A percentile compares a stretch with the other conserved stretches of the same genome.
Conservation (phyloP, 306 rosid species). For the Phaseolus lunatus region DNA sequence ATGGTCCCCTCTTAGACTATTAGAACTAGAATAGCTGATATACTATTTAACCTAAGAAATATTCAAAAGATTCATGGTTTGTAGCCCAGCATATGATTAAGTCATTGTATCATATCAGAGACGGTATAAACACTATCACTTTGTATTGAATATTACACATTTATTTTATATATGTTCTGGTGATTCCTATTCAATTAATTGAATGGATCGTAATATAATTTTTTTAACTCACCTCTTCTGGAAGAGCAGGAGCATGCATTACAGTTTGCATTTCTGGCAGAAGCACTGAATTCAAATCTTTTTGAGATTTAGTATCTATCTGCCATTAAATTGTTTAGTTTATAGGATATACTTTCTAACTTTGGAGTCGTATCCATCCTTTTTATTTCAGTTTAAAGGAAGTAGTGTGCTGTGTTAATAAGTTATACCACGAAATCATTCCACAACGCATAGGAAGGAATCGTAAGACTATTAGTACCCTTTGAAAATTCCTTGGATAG, state of each 20-base stretch:
- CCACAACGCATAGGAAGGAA: not conserved
- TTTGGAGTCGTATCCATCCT: not conserved
- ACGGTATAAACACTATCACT: constrained; percentile 34
- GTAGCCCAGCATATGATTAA: constrained; percentile 45
- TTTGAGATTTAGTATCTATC: not conserved
- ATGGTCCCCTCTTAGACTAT: constrained; percentile 55
- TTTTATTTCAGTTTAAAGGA: not conserved
- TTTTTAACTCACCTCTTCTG: not conserved
- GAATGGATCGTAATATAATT: constrained; percentile 21
- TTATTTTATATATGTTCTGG: constrained; percentile 34
- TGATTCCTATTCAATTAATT: not conserved
- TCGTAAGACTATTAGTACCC: not conserved
- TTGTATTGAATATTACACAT: constrained; percentile 42
- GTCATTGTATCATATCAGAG: constrained; percentile 50
- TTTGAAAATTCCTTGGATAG: not conserved
- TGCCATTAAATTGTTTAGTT: not conserved
- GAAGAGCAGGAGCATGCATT: not conserved
- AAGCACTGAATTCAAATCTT: not conserved
- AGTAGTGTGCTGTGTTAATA: not conserved
- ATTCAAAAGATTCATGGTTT: constrained; percentile 50
- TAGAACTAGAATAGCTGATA: constrained; percentile 46
- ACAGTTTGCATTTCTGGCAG: constrained; percentile 5
- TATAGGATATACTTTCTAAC: not conserved
- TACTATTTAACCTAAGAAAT: constrained; percentile 49
- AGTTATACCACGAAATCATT: not conserved